phyloP scores from a whole-genome alignment of 345 rosid genomes.

The Pistacia atlantica region DNA sequence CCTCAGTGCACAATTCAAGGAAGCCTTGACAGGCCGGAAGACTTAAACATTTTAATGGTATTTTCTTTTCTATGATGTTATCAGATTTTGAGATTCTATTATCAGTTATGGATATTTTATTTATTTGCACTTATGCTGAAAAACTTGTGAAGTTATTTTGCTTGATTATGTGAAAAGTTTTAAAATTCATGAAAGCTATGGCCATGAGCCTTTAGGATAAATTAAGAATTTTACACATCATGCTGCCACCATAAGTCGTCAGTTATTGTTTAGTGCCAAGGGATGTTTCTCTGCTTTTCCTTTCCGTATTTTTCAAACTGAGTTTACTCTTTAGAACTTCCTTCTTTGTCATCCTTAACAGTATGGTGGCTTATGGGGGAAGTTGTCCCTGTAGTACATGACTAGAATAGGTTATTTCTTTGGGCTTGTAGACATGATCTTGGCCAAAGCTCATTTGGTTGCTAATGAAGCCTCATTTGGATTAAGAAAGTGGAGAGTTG shows the following conservation, averaged over 20 bases:
- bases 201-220: neutral
- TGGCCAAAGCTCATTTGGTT: too few species aligned
- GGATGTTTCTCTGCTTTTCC: neutral
- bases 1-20: constrained; percentile 94
- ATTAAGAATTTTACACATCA: neutral
- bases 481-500: too few species aligned
- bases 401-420: neutral
- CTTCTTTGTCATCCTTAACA: neutral
- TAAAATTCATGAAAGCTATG: neutral
- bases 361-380: neutral
- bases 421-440: neutral
- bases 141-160: too few species aligned
- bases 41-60: constrained; percentile 53
- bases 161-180: neutral
- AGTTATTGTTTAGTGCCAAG: neutral
- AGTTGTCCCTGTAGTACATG: neutral
- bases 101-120: neutral
- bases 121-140: neutral
- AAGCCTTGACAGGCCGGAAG: constrained; percentile 62
- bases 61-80: neutral
- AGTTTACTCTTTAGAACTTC: neutral
- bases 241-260: neutral
- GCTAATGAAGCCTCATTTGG: too few species aligned
- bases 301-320: too few species aligned
- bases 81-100: neutral